Evolutionary conservation across 345 rosid species (phyloP).

Genomic region (Iberis pinnata): DNA sequence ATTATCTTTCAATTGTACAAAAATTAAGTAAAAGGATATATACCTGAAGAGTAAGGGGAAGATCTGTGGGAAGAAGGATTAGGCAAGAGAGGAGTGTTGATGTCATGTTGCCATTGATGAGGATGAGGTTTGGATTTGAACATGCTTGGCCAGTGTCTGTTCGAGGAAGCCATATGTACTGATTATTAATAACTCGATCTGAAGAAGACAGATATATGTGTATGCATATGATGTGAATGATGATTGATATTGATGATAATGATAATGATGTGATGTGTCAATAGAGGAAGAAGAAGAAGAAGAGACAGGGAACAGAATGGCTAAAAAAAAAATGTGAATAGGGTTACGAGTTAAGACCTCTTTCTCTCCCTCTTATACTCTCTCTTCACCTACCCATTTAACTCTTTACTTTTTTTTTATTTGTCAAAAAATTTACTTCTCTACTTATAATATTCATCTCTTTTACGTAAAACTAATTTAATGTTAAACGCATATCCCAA

Average conservation of each 20-base stretch:
- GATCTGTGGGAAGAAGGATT: conserved; percentile 56
- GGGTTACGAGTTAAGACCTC: conserved; percentile 26
- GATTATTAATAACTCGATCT: conserved; percentile 9
- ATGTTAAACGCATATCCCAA: too few species aligned
- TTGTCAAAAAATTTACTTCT: not conserved
- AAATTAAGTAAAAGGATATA: not conserved
- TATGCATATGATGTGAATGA: conserved; percentile 16
- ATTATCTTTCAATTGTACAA: too few species aligned
- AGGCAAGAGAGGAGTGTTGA: conserved; percentile 57
- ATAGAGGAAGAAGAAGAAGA: not conserved
- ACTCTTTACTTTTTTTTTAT: conserved; percentile 31
- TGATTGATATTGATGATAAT: conserved; percentile 20
- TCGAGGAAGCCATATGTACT: conserved; percentile 92
- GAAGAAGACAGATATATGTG: conserved; percentile 18
- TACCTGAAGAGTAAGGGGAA: conserved; percentile 34
- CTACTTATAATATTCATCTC: not conserved
- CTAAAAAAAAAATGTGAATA: conserved; percentile 27
- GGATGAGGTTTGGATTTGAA: conserved; percentile 96
- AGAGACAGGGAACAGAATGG: conserved; percentile 24
- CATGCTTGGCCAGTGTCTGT: conserved; percentile 99
- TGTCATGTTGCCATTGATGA: conserved; percentile 90
- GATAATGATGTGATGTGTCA: conserved; percentile 25
- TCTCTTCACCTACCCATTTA: conserved; percentile 34
- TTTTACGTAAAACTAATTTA: too few species aligned
- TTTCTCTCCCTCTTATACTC: conserved; percentile 37